Percentiles rank a stretch among this genome's conserved stretches.
Conservation (phyloP, 352 stramenopile genomes). For the Phytopythium montanum region DNA sequence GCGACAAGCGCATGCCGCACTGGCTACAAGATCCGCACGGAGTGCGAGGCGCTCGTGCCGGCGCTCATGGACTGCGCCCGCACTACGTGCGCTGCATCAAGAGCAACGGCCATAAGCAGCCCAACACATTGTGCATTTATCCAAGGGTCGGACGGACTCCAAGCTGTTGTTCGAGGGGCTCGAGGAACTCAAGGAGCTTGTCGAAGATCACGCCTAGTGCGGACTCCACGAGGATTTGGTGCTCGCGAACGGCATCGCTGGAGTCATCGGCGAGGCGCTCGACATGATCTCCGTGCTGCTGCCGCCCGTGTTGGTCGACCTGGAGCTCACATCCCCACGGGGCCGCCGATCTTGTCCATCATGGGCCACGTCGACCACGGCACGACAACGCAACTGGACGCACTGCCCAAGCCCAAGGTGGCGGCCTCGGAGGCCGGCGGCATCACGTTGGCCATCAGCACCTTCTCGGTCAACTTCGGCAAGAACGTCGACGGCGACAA, state of each 20-base stretch:
- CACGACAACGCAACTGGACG: slow-evolving; percentile 99
- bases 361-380: slow-evolving; percentile 99
- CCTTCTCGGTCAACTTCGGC: too few relatives aligned
- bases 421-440: slow-evolving; percentile 95
- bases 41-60: slow-evolving; percentile 85
- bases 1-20: slow-evolving; percentile 76
- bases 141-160: too few relatives aligned
- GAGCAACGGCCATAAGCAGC: slow-evolving; percentile 87
- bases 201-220: slow-evolving; percentile 62
- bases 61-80: slow-evolving; percentile 89
- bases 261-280: slow-evolving; percentile 75
- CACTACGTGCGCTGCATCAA: slow-evolving; percentile 93
- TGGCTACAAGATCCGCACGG: slow-evolving; percentile 80
- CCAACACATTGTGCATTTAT: too few relatives aligned
- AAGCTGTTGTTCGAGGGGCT: too few relatives aligned
- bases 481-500: too few relatives aligned
- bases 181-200: slow-evolving; percentile 63
- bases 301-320: slow-evolving; percentile 76
- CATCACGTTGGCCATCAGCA: slow-evolving; percentile 97
- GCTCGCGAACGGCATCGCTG: slow-evolving; percentile 67
- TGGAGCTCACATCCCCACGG: slow-evolving; percentile 67
- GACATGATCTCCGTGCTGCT: slow-evolving; percentile 86
- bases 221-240: slow-evolving; percentile 63
- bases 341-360: slow-evolving; percentile 15
- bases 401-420: slow-evolving; percentile 88